phyloP scores from a whole-genome alignment of 495 filamentous ascomycete genomes.

The Neurospora sp. region DNA sequence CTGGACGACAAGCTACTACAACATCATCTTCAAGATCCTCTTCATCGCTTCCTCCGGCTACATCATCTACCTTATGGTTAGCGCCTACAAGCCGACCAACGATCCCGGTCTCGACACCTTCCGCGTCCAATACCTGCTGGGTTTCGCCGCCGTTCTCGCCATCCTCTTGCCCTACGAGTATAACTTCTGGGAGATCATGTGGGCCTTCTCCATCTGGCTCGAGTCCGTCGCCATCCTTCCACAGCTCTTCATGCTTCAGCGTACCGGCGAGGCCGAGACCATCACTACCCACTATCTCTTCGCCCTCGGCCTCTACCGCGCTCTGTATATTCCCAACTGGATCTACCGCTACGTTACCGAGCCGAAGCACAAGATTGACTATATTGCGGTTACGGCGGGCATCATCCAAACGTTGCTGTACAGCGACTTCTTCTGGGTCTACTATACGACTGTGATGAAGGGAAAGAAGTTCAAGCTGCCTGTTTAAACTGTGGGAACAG shows the following conservation, averaged over 20 bases:
- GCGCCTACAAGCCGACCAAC: slow-evolving; percentile 90
- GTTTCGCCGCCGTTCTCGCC: slow-evolving; percentile 64
- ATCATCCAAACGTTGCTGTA: slow-evolving; percentile 90
- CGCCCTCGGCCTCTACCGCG: slow-evolving; percentile 81
- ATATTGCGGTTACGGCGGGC: slow-evolving; percentile 75
- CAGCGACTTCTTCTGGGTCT: slow-evolving; percentile 99
- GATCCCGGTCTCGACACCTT: slow-evolving; percentile 95
- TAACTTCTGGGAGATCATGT: slow-evolving; percentile 64
- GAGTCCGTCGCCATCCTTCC: slow-evolving; percentile 94
- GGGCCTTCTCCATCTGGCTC: slow-evolving; percentile 97
- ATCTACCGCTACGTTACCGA: slow-evolving; percentile 77
- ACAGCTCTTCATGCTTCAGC: slow-evolving; percentile 94
- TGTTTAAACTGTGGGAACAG: slow-evolving; percentile 38
- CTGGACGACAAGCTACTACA: slow-evolving; percentile 77
- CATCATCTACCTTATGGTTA: slow-evolving; percentile 93
- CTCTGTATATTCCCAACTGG: slow-evolving; percentile 98
- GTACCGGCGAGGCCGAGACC: slow-evolving; percentile 94
- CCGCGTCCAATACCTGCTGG: slow-evolving; percentile 85
- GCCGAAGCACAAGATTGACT: slow-evolving; percentile 54
- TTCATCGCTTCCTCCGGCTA: slow-evolving; percentile 86
- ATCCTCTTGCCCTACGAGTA: slow-evolving; percentile 79
- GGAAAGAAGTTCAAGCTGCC: slow-evolving; percentile 83
- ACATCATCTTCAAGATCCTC: slow-evolving; percentile 88
- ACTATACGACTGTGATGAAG: slow-evolving; percentile 89
- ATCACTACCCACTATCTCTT: slow-evolving; percentile 98